These are phyloP conservation scores for Fusarium mundagurra DNA, from an alignment of 2,329 filamentous ascomycete species.

Conservation along the genomic window DNA sequence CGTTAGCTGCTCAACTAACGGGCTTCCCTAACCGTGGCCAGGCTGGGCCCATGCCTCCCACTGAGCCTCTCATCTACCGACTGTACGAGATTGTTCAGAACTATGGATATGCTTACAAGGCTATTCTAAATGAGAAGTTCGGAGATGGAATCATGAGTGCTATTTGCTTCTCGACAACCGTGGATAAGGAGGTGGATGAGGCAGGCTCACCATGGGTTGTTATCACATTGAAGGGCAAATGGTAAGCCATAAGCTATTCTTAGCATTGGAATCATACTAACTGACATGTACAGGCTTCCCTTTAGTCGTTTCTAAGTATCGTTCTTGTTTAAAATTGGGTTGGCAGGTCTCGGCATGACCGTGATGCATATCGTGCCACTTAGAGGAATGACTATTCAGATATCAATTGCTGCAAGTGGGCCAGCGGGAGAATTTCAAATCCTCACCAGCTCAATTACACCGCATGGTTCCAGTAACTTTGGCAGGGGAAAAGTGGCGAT, in stretches of 20 bases:
- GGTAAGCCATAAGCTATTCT: slow-evolving; percentile 61
- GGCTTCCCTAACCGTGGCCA: slow-evolving; percentile 85
- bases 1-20: slow-evolving; percentile 69
- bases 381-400: background rate
- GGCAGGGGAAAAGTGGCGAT: background rate
- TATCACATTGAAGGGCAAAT: slow-evolving; percentile 85
- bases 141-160: slow-evolving; percentile 97
- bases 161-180: slow-evolving; percentile 88
- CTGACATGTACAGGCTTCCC: slow-evolving; percentile 41
- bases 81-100: slow-evolving; percentile 96
- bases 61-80: slow-evolving; percentile 74
- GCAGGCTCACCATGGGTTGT: slow-evolving; percentile 84
- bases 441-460: background rate
- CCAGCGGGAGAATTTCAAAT: background rate
- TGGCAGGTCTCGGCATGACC: background rate
- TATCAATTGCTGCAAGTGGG: background rate
- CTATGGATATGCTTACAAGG: slow-evolving; percentile 96
- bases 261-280: background rate
- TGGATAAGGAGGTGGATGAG: slow-evolving; percentile 92
- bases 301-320: slow-evolving; percentile 46
- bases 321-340: background rate
- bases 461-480: background rate
- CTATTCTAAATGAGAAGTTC: slow-evolving; percentile 94
- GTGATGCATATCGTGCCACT: background rate
- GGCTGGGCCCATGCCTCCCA: slow-evolving; percentile 55